Evolutionary conservation across 768 basidiomycete species (phyloP).

Genomic region (Lactarius sanguifluus): DNA sequence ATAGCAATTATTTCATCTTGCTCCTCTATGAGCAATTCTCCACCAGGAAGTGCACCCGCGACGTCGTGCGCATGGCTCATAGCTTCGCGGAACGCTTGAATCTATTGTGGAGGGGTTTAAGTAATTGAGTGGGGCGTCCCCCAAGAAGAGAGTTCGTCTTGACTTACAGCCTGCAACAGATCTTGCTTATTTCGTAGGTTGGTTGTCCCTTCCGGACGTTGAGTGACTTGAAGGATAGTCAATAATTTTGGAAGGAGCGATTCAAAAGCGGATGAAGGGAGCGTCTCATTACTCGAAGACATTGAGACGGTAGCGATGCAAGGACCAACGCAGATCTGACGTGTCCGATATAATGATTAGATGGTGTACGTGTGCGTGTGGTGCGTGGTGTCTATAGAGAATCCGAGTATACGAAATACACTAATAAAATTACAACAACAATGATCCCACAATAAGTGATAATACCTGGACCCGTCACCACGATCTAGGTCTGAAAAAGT

Average conservation of each 20-base stretch:
- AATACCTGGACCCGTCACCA: slow-evolving; percentile 21
- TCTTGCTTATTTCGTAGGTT: slow-evolving; percentile 64
- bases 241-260: slow-evolving; percentile 59
- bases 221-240: slow-evolving; percentile 59
- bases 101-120: slow-evolving; percentile 42
- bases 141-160: slow-evolving; percentile 28
- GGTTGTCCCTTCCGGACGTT: slow-evolving; percentile 51
- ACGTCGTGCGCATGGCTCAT: slow-evolving; percentile 60
- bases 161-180: slow-evolving; percentile 58
- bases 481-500: slow-evolving; percentile 23
- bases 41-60: slow-evolving; percentile 62
- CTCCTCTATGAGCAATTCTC: slow-evolving; percentile 65
- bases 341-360: slow-evolving; percentile 14
- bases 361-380: slow-evolving; percentile 7
- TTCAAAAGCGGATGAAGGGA: slow-evolving; percentile 46
- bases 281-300: slow-evolving; percentile 1
- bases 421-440: slow-evolving; percentile 24
- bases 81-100: slow-evolving; percentile 65
- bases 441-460: slow-evolving; percentile 6
- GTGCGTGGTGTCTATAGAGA: slow-evolving; percentile 6
- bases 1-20: slow-evolving; percentile 71
- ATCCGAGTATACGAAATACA: slow-evolving; percentile 20
- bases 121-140: not conserved
- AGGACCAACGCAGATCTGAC: not conserved
- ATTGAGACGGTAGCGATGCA: not conserved